Conservation (phyloP, 257 asterid genomes). For the Jacaranda copaia region DNA sequence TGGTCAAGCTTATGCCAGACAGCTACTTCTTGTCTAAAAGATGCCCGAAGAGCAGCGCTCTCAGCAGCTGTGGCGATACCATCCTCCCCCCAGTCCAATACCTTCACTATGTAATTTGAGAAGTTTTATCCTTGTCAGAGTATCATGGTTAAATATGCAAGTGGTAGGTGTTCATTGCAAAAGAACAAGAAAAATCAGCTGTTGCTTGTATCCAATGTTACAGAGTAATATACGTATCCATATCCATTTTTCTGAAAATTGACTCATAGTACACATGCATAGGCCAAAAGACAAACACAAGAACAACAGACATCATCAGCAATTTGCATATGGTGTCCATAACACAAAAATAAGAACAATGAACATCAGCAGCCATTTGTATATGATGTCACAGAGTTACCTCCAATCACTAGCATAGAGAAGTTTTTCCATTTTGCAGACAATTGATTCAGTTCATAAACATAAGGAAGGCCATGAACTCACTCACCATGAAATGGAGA, state of each 20-base stretch:
- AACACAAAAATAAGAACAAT: background rate
- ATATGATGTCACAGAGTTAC: no score
- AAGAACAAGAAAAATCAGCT: background rate
- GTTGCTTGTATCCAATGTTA: background rate
- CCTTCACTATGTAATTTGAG: slow-evolving; percentile 57
- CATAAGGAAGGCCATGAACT: background rate
- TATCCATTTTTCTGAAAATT: no score
- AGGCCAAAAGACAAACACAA: no score
- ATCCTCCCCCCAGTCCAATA: slow-evolving; percentile 80
- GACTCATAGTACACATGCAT: no score
- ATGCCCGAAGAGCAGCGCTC: slow-evolving; percentile 57
- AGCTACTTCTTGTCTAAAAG: slow-evolving; percentile 70
- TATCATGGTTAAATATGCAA: background rate
- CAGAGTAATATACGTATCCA: no score
- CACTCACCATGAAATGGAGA: background rate
- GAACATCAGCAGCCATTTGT: background rate
- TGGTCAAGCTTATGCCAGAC: slow-evolving; percentile 82
- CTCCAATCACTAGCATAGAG: background rate
- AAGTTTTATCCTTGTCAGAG: slow-evolving; percentile 24
- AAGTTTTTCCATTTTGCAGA: background rate
- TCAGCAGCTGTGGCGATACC: slow-evolving; percentile 67
- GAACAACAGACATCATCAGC: no score
- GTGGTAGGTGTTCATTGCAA: background rate
- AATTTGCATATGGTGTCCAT: no score
- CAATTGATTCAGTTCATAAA: background rate